phyloP scores from a whole-genome alignment of 495 filamentous ascomycete genomes.

The Talaromyces wortmannii region DNA sequence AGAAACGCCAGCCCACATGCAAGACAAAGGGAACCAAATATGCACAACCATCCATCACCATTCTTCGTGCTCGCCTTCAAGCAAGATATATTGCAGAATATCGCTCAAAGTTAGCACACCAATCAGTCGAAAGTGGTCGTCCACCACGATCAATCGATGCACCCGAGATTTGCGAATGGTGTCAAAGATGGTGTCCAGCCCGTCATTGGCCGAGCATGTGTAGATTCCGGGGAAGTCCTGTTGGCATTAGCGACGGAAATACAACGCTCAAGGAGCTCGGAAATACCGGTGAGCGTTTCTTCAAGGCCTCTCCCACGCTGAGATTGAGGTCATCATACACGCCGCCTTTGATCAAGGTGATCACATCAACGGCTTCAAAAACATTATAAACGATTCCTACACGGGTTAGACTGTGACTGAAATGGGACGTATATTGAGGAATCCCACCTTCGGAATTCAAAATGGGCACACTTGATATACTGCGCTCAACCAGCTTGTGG shows the following conservation, averaged over 20 bases:
- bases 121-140: slow-evolving; percentile 76
- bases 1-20: slow-evolving; percentile 33
- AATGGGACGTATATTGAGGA: no score
- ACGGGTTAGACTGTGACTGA: no score
- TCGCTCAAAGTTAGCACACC: slow-evolving; percentile 93
- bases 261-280: background rate
- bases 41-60: background rate
- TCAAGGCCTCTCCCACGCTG: slow-evolving; percentile 82
- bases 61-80: slow-evolving; percentile 72
- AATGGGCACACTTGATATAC: slow-evolving; percentile 93
- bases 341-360: slow-evolving; percentile 89
- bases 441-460: slow-evolving; percentile 75
- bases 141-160: slow-evolving; percentile 86
- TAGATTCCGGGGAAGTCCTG: slow-evolving; percentile 95
- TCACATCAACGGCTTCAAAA: slow-evolving; percentile 96
- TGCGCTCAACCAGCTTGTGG: slow-evolving; percentile 83
- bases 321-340: slow-evolving; percentile 85
- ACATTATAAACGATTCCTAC: slow-evolving; percentile 80
- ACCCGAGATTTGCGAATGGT: slow-evolving; percentile 93
- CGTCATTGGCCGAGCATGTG: slow-evolving; percentile 87
- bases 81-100: slow-evolving; percentile 89
- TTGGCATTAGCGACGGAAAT: background rate
- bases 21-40: slow-evolving; percentile 7
- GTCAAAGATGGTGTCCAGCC: slow-evolving; percentile 91
- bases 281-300: slow-evolving; percentile 71